phyloP scores from a whole-genome alignment of 129 eudicot species.

The Artemisia argyi region DNA sequence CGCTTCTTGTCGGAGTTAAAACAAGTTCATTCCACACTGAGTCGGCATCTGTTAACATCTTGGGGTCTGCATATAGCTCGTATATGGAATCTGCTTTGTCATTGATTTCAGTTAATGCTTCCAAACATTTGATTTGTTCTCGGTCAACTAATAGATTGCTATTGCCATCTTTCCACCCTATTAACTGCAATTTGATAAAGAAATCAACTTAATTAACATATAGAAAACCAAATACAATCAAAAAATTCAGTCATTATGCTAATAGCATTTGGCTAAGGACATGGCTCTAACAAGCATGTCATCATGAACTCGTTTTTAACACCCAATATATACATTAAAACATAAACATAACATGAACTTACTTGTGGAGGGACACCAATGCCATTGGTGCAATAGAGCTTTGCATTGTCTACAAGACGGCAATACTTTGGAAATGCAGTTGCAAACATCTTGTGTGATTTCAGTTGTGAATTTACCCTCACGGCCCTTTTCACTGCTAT shows the following conservation, averaged over 20 bases:
- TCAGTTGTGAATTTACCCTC: conserved; percentile 83
- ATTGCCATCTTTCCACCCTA: conserved; percentile 75
- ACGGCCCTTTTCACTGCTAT: conserved; percentile 79
- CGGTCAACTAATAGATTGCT: conserved; percentile 60
- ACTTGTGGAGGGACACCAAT: conserved; percentile 70
- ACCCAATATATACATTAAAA: no score
- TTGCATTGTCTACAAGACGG: conserved; percentile 72
- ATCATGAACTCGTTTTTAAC: no score
- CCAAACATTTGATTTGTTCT: conserved; percentile 61
- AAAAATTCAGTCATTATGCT: neutral
- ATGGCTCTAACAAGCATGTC: no score
- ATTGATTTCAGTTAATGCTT: conserved; percentile 48
- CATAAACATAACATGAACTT: conserved; percentile 14
- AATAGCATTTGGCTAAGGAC: neutral
- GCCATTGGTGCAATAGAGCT: conserved; percentile 75
- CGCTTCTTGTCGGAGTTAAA: conserved; percentile 47
- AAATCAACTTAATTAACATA: neutral
- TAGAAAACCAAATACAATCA: neutral
- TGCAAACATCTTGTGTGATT: conserved; percentile 94
- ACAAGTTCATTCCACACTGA: conserved; percentile 80
- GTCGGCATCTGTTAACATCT: conserved; percentile 34
- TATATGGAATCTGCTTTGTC: conserved; percentile 77
- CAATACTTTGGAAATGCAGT: conserved; percentile 72
- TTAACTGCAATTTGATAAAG: conserved; percentile 44
- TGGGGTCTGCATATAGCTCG: conserved; percentile 61